Base-by-base conservation (phyloP, 768 basidiomycete species). In the Lactarius akahatsu region DNA sequence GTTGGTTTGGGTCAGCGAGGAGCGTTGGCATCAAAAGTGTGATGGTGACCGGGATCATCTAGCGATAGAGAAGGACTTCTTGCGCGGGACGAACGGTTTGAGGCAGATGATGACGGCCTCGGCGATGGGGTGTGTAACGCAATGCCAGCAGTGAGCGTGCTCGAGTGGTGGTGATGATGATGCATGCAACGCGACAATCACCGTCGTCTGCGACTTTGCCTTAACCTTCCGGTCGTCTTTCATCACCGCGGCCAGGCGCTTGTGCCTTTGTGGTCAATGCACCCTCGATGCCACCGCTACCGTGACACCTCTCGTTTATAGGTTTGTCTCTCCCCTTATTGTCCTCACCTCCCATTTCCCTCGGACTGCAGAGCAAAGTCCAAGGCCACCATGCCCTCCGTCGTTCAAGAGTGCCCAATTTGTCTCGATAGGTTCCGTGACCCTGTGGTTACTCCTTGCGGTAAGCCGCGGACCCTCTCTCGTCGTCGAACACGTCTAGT, bases 11-110 rank as follows among this genome's bases (percentile, higher is more conserved):
- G 43, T 67, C 58, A 64, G 36, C 23, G 20, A 10, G 4, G 7
- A 10, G 4, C 20, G 32, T 20, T 23, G 18, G n/a, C 16, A n/a
- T 34, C 16, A 32, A 59, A 45, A 26, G n/a, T 23, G 40, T 30
- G 40, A 50, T 7, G n/a, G 23, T 36, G 38, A 71, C 70, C 64
- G 28, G 70, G 63, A 36, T 71, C 70, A 64, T 70, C 70, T 38
- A 59, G 36, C 32, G 52, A 55, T 50, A 69, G 26, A 20, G 70
- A 63, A n/a, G 70, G 70, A 41, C 70, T 71, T 11, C 32, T 56
- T 1, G 70, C 57, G 20, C 70, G 64, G 13, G 26, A 36, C 1
- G 70, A 69, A 26, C 70, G 70, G 32, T 28, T 40, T 1, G 70
- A 71, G 36, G 59, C 60, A 6, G 61, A 59, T 1, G 70, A 71